These are phyloP conservation scores for Microthlaspi erraticum DNA, from an alignment of 345 rosid species.

Conservation along the genomic window DNA sequence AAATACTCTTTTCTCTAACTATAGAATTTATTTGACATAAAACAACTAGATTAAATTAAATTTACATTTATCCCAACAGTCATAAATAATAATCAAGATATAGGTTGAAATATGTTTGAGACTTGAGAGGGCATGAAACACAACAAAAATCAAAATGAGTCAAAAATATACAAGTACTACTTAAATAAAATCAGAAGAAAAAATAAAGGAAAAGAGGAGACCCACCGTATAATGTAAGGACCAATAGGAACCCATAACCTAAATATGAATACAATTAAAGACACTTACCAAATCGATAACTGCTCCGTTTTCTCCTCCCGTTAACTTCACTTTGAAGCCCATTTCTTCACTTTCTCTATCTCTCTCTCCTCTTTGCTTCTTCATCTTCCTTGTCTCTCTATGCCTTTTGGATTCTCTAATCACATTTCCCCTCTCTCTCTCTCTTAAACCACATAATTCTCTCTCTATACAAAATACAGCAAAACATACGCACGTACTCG, in stretches of 20 bases:
- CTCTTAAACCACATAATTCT: slow-evolving; percentile 2
- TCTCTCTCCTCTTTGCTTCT: slow-evolving; percentile 29
- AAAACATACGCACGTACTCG: neutral
- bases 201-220: neutral
- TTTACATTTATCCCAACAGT: too few species aligned
- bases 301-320: slow-evolving; percentile 20
- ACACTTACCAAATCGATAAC: slow-evolving; percentile 36
- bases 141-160: slow-evolving; percentile 1
- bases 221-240: slow-evolving; percentile 17
- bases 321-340: slow-evolving; percentile 39
- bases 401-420: slow-evolving; percentile 27
- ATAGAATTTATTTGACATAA: too few species aligned
- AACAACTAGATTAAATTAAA: too few species aligned
- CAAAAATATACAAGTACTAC: neutral
- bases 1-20: too few species aligned
- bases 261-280: slow-evolving; percentile 15
- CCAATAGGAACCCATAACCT: slow-evolving; percentile 22
- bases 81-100: too few species aligned
- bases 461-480: neutral
- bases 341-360: neutral
- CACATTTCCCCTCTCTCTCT: neutral
- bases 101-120: too few species aligned
- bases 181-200: neutral
- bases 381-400: slow-evolving; percentile 36
- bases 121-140: too few species aligned